Evolutionary conservation across 768 basidiomycete species (phyloP).

Genomic region (Russula lepida): DNA sequence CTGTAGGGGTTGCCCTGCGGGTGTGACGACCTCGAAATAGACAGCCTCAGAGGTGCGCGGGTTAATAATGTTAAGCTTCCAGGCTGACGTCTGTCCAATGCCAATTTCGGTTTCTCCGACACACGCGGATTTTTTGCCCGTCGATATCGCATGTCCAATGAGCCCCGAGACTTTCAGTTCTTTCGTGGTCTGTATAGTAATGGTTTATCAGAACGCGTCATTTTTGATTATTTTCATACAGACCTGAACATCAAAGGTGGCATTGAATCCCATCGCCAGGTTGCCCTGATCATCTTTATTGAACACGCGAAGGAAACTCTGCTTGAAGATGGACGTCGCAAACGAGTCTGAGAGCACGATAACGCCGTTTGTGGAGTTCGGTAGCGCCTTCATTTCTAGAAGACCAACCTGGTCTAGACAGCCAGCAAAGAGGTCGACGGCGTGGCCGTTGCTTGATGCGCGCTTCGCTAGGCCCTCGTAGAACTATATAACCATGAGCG

Average conservation of each 20-base stretch:
- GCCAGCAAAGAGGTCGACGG: conserved; percentile 91
- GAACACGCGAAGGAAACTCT: conserved; percentile 89
- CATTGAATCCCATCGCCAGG: conserved; percentile 97
- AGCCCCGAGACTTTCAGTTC: conserved; percentile 97
- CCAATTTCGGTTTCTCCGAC: conserved; percentile 99
- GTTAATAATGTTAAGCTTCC: conserved; percentile 90
- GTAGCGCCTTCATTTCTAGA: conserved; percentile 92
- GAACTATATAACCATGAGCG: conserved; percentile 45
- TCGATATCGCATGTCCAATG: conserved; percentile 95
- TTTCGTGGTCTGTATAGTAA: conserved; percentile 73
- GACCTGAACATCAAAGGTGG: conserved; percentile 96
- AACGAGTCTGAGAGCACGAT: conserved; percentile 97
- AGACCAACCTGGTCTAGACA: conserved; percentile 97
- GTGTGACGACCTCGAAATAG: conserved; percentile 98
- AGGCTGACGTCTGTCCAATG: conserved; percentile 96
- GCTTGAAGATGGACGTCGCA: conserved; percentile 97
- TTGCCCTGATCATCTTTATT: conserved; percentile 88
- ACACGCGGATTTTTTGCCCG: conserved; percentile 91
- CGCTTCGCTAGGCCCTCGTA: conserved; percentile 93
- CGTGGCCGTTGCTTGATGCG: conserved; percentile 89
- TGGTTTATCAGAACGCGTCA: not conserved
- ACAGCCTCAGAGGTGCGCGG: conserved; percentile 84
- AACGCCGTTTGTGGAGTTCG: conserved; percentile 93
- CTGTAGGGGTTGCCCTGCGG: conserved; percentile 86
- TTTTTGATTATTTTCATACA: conserved; percentile 9